These are phyloP conservation scores for Camellia granthamiana DNA, from an alignment of 148 eudicot species.

Conservation along the genomic window DNA sequence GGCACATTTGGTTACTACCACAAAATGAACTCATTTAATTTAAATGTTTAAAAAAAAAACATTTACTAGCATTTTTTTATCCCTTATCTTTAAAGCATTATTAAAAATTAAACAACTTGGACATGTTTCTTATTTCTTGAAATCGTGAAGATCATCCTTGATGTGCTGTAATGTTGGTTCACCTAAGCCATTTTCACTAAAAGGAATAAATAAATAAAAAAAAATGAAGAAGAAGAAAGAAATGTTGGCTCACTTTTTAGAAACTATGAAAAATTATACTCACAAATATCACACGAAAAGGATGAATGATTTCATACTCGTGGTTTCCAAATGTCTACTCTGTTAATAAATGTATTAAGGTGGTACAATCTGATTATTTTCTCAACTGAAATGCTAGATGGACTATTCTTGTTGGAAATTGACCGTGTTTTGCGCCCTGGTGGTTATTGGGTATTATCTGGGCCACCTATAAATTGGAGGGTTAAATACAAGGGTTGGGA, in stretches of 20 bases:
- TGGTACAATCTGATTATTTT: background rate
- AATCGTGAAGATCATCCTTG: background rate
- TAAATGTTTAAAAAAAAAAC: background rate
- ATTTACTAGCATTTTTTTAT: background rate
- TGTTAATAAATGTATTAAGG: background rate
- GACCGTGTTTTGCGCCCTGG: constrained; percentile 77
- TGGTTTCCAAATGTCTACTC: background rate
- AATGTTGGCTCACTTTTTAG: background rate
- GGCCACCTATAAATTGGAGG: constrained; percentile 70
- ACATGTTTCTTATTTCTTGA: constrained; percentile 1
- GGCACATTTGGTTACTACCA: background rate
- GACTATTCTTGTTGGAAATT: constrained; percentile 59
- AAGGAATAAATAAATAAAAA: no score
- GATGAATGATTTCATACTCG: background rate
- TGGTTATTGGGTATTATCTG: constrained; percentile 77
- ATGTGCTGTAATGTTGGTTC: background rate
- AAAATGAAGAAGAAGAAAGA: background rate
- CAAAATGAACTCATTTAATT: background rate
- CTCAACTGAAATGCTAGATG: constrained; percentile 36
- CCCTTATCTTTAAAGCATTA: background rate
- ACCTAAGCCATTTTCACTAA: background rate
- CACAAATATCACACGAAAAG: background rate
- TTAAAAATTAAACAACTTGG: background rate
- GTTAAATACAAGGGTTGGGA: constrained; percentile 54
- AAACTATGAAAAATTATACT: background rate